A percentile compares a stretch with the other conserved stretches of the same genome.
Evolutionary conservation across 106 monocot species (phyloP).

Genomic region (Acorus gramineus): DNA sequence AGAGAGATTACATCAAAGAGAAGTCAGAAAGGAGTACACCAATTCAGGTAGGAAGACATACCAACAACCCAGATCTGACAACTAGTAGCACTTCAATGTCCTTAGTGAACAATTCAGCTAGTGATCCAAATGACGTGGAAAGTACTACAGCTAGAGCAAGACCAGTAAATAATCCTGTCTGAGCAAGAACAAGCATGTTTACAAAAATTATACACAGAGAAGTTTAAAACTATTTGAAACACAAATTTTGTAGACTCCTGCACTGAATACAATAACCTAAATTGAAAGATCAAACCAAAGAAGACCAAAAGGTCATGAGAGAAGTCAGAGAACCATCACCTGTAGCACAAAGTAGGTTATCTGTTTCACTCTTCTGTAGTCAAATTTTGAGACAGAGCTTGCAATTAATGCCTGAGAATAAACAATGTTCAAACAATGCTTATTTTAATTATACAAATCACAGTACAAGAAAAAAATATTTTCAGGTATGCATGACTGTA

Average conservation of each 20-base stretch:
- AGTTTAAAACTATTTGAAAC: too few species aligned
- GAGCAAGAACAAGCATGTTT: neutral
- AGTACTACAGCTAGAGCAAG: slow-evolving; percentile 53
- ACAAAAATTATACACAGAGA: too few species aligned
- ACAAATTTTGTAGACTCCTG: neutral
- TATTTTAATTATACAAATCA: too few species aligned
- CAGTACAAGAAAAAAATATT: neutral
- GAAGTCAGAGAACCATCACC: slow-evolving; percentile 25
- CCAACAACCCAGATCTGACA: slow-evolving; percentile 67
- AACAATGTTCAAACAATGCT: neutral
- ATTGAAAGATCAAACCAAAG: slow-evolving; percentile 5
- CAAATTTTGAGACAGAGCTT: slow-evolving; percentile 66
- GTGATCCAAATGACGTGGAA: slow-evolving; percentile 54
- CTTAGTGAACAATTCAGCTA: slow-evolving; percentile 76
- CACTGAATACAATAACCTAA: neutral
- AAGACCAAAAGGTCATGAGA: neutral
- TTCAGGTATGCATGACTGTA: neutral
- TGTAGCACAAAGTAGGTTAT: slow-evolving; percentile 58
- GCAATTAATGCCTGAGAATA: slow-evolving; percentile 72
- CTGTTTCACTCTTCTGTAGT: slow-evolving; percentile 73
- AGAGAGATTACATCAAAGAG: neutral
- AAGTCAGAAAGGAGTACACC: neutral
- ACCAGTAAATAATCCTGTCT: slow-evolving; percentile 68
- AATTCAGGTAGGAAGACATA: slow-evolving; percentile 17
- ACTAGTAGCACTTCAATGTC: slow-evolving; percentile 67